Evolutionary conservation across 805 yeast genomes (phyloP).

Genomic region (Jamesozyma jinghongensis): DNA sequence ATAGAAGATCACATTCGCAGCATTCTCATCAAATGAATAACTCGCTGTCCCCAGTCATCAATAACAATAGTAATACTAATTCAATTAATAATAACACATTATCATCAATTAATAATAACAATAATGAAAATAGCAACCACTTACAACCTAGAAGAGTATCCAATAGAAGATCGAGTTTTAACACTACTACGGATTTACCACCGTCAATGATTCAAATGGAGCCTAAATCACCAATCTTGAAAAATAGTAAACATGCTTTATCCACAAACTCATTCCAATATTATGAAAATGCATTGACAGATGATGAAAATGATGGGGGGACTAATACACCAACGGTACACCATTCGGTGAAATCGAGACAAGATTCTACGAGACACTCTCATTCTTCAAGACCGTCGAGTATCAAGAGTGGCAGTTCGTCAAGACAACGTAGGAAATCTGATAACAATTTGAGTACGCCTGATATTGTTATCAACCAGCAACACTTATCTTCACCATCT

Average conservation of each 20-base stretch:
- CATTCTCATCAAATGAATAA: conserved; percentile 1
- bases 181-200: conserved; percentile 37
- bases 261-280: conserved; percentile 17
- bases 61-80: not conserved
- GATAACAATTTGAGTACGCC: conserved; percentile 6
- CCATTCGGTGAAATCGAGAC: conserved; percentile 2
- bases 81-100: conserved; percentile 1
- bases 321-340: conserved; percentile 1
- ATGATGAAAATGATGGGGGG: conserved; percentile 22
- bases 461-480: not conserved
- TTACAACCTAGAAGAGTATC: conserved; percentile 7
- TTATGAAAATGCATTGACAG: conserved; percentile 26
- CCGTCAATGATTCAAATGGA: conserved; percentile 61
- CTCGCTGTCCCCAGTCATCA: not conserved
- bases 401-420: conserved; percentile 17
- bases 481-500: not conserved
- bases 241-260: conserved; percentile 28
- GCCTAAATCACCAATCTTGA: conserved; percentile 66
- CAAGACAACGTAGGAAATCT: conserved; percentile 19
- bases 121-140: not conserved
- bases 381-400: conserved; percentile 19
- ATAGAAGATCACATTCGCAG: conserved; percentile 7
- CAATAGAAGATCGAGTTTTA: conserved; percentile 26
- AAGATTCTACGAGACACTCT: conserved; percentile 14
- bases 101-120: not conserved